Evolutionary conservation across 2,329 filamentous ascomycete genomes (phyloP).

Genomic region (Hypocrella siamensis): DNA sequence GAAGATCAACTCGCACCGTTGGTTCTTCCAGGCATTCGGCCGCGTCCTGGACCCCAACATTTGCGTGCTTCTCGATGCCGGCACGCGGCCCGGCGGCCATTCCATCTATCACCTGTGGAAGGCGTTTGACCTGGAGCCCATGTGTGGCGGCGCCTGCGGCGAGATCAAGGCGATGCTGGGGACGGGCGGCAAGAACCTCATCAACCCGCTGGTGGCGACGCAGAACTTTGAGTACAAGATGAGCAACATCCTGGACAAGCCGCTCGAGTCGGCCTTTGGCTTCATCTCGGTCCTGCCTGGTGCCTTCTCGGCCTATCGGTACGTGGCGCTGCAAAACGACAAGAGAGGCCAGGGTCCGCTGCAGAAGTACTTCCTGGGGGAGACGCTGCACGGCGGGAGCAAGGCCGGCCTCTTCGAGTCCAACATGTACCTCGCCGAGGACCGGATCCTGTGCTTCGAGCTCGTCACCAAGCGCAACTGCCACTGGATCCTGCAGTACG

Average conservation of each 20-base stretch:
- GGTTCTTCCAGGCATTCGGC: conserved; percentile 98
- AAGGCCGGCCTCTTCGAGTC: conserved; percentile 94
- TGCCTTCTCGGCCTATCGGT: conserved; percentile 97
- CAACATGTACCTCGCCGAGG: conserved; percentile 98
- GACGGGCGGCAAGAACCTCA: conserved; percentile 64
- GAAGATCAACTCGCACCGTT: conserved; percentile 98
- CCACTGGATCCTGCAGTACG: conserved; percentile 94
- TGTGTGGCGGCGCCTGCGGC: conserved; percentile 93
- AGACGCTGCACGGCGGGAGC: conserved; percentile 84
- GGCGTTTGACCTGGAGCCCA: conserved; percentile 91
- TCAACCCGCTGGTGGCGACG: conserved; percentile 87
- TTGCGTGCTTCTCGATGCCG: conserved; percentile 88
- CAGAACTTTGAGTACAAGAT: conserved; percentile 99
- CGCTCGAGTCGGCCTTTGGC: conserved; percentile 89
- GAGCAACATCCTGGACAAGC: conserved; percentile 98
- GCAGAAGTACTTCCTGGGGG: conserved; percentile 93
- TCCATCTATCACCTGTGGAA: conserved; percentile 99
- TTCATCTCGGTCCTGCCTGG: conserved; percentile 95
- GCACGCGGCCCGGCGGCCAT: conserved; percentile 83
- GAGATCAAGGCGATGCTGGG: conserved; percentile 98
- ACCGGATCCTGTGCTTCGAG: conserved; percentile 98
- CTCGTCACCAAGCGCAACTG: conserved; percentile 95
- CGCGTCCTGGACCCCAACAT: conserved; percentile 88
- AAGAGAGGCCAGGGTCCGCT: conserved; percentile 85
- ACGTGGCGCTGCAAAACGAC: conserved; percentile 88